Percentiles rank a stretch among this genome's conserved stretches.
Evolutionary conservation across 1,284 basidiomycete species (phyloP).

Genomic region (Phellopilus nigrolimitatus): DNA sequence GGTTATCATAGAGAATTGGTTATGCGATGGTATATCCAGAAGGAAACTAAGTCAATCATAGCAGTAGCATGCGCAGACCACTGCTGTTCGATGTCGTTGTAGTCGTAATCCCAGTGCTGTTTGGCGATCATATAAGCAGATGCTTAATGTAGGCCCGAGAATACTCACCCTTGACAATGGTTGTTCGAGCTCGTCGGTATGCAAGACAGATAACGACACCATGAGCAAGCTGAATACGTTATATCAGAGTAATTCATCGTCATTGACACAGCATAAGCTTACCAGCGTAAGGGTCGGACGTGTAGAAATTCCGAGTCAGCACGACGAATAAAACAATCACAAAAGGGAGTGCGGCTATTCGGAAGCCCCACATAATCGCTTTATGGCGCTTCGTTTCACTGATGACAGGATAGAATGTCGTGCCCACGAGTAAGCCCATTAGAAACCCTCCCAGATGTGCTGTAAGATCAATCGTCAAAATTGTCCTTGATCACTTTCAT

Average conservation of each 20-base stretch:
- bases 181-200: slow-evolving; percentile 77
- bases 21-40: neutral
- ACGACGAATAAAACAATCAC: slow-evolving; percentile 79
- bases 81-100: slow-evolving; percentile 14
- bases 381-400: slow-evolving; percentile 70
- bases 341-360: slow-evolving; percentile 70
- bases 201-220: slow-evolving; percentile 88
- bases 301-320: slow-evolving; percentile 87
- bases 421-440: slow-evolving; percentile 80
- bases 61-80: neutral
- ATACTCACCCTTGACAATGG: slow-evolving; percentile 62
- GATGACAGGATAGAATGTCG: slow-evolving; percentile 88
- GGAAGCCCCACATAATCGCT: slow-evolving; percentile 69
- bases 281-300: slow-evolving; percentile 76
- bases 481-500: neutral
- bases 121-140: slow-evolving; percentile 34
- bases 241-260: slow-evolving; percentile 6
- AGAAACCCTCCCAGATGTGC: slow-evolving; percentile 76
- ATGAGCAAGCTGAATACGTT: slow-evolving; percentile 61
- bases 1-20: neutral
- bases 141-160: neutral
- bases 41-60: neutral
- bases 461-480: slow-evolving; percentile 29
- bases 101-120: slow-evolving; percentile 20
- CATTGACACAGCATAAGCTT: slow-evolving; percentile 24